Base-by-base conservation (phyloP, 768 basidiomycete genomes). In the Termitomyces sp. region DNA sequence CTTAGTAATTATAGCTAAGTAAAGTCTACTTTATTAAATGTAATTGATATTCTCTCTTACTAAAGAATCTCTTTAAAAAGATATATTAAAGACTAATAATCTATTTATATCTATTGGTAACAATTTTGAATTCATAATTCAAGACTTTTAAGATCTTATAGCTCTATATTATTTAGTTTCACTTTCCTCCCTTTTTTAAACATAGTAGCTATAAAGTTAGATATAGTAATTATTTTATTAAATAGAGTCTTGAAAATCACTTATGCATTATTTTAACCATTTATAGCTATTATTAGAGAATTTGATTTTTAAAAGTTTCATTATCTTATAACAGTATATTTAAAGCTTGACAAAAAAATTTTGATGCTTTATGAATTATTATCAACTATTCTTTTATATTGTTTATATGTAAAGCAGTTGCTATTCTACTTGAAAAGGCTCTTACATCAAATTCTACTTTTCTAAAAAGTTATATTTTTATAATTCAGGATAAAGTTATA, bases 241-340 rank as follows among this genome's bases (percentile, higher is more conserved):
- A n/a, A n/a, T n/a, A n/a, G n/a, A n/a, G n/a, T n/a, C n/a, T n/a
- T n/a, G n/a, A n/a, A n/a, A n/a, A 21, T 44, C 5, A 11, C 43
- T 23, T 44, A 5, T 44, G 43, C 23, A 21, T 1, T 44, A 11
- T 26, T 44, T 44, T 21, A 23, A 23, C 43, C 12, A 12, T 0
- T 44, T 3, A 23, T 44, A 14, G 21, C 40, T 7, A 9, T 19
- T 8, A 1, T 21, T 11, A 42, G 19, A 21, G 11, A 42, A 21
- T 11, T 42, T 21, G 8, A 10, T 2, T 0, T 4, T 0, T 1
- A 3, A 1, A 5, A 41, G n/a, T n/a, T 41, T 9, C 4, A n/a
- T 5, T 3, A 2, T 41, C 19, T 42, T 10, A 5, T 42, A 1
- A 19, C 8, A 21, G 41, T 42, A 8, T 19, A 42, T 42, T 10